Conservation (phyloP, 1,284 basidiomycete genomes). For the Rhizoctonia solani region DNA sequence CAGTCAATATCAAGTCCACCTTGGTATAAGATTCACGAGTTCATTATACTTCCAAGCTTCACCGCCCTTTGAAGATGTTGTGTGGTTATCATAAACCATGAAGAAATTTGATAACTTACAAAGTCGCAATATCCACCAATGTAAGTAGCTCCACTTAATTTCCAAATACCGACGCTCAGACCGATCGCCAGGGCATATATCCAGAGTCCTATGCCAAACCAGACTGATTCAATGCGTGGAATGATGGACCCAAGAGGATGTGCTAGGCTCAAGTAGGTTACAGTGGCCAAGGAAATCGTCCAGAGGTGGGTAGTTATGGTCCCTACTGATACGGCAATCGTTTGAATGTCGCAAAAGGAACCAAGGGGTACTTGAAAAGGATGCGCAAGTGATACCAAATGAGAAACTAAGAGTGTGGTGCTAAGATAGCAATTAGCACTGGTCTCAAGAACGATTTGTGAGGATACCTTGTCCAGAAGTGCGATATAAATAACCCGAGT, state of each 20-base stretch:
- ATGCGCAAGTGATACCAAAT: neutral
- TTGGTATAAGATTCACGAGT: conserved; percentile 12
- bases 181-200: conserved; percentile 12
- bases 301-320: conserved; percentile 6
- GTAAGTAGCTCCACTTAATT: neutral
- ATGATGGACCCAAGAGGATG: neutral
- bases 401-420: neutral
- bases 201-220: conserved; percentile 11
- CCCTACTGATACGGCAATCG: neutral
- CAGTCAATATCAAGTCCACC: too few relatives aligned
- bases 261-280: conserved; percentile 4
- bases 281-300: conserved; percentile 9
- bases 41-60: conserved; percentile 1
- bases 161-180: conserved; percentile 13
- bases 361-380: neutral
- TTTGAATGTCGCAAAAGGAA: neutral
- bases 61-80: neutral
- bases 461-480: conserved; percentile 14
- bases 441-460: neutral
- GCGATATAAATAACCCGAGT: conserved; percentile 17
- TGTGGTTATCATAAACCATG: neutral
- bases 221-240: neutral
- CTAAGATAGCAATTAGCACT: neutral
- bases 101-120: neutral
- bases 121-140: conserved; percentile 18